Percentiles rank a stretch among this genome's conserved stretches.
Evolutionary conservation across 768 basidiomycete genomes (phyloP).

Genomic region (Rhizopogon vesiculosus): DNA sequence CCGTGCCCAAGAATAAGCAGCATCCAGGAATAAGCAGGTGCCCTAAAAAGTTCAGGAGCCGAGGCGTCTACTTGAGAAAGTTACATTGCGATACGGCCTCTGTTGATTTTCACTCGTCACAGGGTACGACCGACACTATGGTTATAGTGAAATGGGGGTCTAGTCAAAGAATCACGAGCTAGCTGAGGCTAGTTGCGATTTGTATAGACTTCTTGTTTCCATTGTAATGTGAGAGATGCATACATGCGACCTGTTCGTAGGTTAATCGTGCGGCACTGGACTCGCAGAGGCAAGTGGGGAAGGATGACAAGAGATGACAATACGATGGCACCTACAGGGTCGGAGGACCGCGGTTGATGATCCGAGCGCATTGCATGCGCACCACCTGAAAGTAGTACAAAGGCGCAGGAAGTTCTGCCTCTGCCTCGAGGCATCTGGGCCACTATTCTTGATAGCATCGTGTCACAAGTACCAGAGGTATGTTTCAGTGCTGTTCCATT

Average conservation of each 20-base stretch:
- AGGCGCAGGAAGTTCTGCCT: constrained; percentile 2
- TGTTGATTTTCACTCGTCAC: neutral
- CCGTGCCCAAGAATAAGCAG: constrained; percentile 11
- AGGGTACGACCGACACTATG: neutral
- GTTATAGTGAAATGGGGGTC: neutral
- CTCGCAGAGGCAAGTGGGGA: neutral
- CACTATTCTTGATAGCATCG: constrained; percentile 4
- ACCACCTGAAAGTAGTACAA: neutral
- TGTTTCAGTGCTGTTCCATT: neutral
- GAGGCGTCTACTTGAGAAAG: neutral
- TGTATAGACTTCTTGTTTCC: too few species aligned
- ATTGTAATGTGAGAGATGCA: neutral
- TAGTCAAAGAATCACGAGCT: neutral
- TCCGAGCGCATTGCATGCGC: constrained; percentile 3
- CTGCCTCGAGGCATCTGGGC: constrained; percentile 10
- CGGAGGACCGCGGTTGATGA: constrained; percentile 8
- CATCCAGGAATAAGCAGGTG: neutral
- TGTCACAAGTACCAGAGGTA: neutral
- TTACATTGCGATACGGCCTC: neutral
- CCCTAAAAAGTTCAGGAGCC: constrained; percentile 1
- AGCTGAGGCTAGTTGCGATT: neutral
- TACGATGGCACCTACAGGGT: neutral
- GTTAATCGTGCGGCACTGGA: neutral
- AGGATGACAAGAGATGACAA: neutral
- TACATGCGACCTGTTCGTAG: neutral